Base-by-base conservation (phyloP, 2,329 filamentous ascomycete genomes). In the Ceratocystis albifundus region DNA sequence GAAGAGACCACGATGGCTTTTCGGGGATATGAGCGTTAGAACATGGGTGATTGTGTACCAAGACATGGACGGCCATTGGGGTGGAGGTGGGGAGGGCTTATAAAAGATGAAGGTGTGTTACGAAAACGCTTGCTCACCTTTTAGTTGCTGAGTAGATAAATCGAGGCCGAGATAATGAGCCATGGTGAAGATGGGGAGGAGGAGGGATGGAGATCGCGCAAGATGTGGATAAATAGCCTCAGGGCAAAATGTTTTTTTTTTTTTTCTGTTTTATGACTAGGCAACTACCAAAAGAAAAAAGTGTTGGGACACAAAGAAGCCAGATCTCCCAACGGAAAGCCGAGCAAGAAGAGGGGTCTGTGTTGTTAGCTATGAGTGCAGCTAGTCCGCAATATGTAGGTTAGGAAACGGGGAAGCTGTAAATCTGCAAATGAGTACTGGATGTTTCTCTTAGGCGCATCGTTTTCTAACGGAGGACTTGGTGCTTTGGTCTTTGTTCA, bases 91-190 rank as follows among this genome's bases (percentile, higher is more conserved):
- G 36, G 36, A 12, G 3, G 36, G 10, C 10, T 4, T 4, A 41
- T 41, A 41, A 15, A 41, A 41, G 12, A 41, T 4, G 1, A 30
- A 36, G 28, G 7, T 30, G 55, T 30, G 25, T 22, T 6, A 20
- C 15, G 17, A 10, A 4, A 15, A 22, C 28, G 12, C 25, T 53
- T 15, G 25, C 67, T 70, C 76, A 85, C 90, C 92, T 82, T 99
- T 97, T 67, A 97, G 82, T 75, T 97, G 93, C 76, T 97, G 94
- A 67, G 94, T 97, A 55, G 92, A 96, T 68, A 97, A 86, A 77
- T 99, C 94, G 75, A 97, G 92, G 68, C 94, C 94, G 73, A 96
- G 81, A 74, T 96, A 96, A 69, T 96, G 79, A 32, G 67, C 28
- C 66, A 68, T 68, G 12, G 8, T 61, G 50, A 12, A 22, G 36